Conservation (phyloP, 768 basidiomycete genomes). For the Amanita fuliginea region DNA sequence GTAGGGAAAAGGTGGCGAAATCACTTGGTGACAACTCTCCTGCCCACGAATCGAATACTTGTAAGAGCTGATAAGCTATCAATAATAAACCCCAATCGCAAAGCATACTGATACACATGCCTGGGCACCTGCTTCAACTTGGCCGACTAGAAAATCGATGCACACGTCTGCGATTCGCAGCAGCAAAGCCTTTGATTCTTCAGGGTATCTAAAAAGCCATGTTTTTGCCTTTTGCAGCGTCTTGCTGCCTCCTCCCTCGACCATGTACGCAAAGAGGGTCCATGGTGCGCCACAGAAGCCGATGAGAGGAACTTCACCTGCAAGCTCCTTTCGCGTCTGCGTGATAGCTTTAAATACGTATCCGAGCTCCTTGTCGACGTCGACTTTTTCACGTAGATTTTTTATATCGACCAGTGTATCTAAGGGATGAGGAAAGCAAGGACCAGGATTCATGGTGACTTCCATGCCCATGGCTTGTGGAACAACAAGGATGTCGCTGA, state of each 20-base stretch:
- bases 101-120: constrained; percentile 26
- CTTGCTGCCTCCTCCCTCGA: constrained; percentile 91
- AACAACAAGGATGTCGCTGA: constrained; percentile 95
- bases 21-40: constrained; percentile 86
- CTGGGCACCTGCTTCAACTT: constrained; percentile 94
- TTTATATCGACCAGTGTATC: constrained; percentile 60
- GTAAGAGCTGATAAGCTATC: constrained; percentile 61
- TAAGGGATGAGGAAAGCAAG: constrained; percentile 82
- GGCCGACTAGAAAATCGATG: constrained; percentile 83
- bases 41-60: constrained; percentile 97
- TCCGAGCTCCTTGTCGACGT: constrained; percentile 74
- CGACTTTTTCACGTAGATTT: constrained; percentile 50
- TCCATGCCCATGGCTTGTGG: constrained; percentile 98
- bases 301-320: constrained; percentile 89
- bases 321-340: constrained; percentile 64
- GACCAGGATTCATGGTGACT: constrained; percentile 88
- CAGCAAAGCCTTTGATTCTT: constrained; percentile 71
- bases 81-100: neutral
- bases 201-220: constrained; percentile 89
- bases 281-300: constrained; percentile 97
- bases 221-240: constrained; percentile 86
- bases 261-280: constrained; percentile 98
- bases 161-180: constrained; percentile 79
- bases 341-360: constrained; percentile 94
- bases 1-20: constrained; percentile 76